These are phyloP conservation scores for Ajuga chamaepitys DNA, from an alignment of 257 asterid species.

Conservation along the genomic window DNA sequence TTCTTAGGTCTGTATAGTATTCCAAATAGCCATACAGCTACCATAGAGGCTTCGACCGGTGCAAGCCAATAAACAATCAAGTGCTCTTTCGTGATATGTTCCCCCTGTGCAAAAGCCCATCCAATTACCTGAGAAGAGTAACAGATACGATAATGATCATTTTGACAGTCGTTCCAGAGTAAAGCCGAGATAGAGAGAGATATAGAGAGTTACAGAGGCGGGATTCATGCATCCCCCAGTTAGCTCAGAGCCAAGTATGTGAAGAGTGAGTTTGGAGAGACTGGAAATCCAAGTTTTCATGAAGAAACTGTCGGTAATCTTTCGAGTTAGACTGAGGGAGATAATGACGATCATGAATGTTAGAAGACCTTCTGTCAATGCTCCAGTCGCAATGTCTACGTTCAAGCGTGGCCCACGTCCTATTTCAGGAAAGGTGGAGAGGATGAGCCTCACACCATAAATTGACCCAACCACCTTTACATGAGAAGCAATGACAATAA, in stretches of 20 bases:
- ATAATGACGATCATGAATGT: slow-evolving; percentile 53
- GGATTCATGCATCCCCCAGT: slow-evolving; percentile 99
- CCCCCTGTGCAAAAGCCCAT: slow-evolving; percentile 86
- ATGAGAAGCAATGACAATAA: neutral
- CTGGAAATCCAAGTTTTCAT: slow-evolving; percentile 90
- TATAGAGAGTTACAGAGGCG: slow-evolving; percentile 58
- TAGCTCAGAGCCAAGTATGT: slow-evolving; percentile 78
- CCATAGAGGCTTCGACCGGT: slow-evolving; percentile 71
- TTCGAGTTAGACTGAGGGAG: slow-evolving; percentile 48
- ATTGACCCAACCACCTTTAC: slow-evolving; percentile 69
- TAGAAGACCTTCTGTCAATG: slow-evolving; percentile 72
- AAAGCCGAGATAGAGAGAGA: neutral
- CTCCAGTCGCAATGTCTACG: slow-evolving; percentile 72
- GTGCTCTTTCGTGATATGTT: slow-evolving; percentile 73
- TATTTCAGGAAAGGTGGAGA: slow-evolving; percentile 43
- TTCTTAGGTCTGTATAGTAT: slow-evolving; percentile 28
- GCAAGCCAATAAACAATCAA: slow-evolving; percentile 87
- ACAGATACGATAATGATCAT: neutral
- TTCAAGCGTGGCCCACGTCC: slow-evolving; percentile 59
- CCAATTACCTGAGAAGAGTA: slow-evolving; percentile 65
- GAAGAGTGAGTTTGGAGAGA: slow-evolving; percentile 70
- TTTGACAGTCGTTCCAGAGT: neutral
- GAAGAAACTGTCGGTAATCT: slow-evolving; percentile 37
- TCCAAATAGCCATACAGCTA: slow-evolving; percentile 61
- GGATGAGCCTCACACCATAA: slow-evolving; percentile 60